A percentile compares a stretch with the other conserved stretches of the same genome.
Conservation (phyloP, 805 yeast species). For the Hanseniaspora meyeri region DNA sequence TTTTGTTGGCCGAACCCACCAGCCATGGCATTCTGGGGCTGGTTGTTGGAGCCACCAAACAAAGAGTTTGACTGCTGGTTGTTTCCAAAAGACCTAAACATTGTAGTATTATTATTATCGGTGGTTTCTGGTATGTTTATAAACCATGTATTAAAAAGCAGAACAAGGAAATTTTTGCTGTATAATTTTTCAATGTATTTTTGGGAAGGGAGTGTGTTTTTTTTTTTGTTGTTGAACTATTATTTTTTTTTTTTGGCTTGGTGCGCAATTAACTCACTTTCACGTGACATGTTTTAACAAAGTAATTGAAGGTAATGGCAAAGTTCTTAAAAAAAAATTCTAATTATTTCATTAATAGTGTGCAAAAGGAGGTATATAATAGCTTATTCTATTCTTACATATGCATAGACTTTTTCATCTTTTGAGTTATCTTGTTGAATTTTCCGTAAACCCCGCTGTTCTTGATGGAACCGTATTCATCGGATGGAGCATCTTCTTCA, state of each 20-base stretch:
- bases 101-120: not conserved
- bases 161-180: too few relatives aligned
- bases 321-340: not conserved
- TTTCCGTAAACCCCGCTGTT: not conserved
- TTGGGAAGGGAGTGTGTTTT: not conserved
- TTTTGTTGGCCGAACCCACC: slow-evolving; percentile 4
- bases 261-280: too few relatives aligned
- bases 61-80: not conserved
- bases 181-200: not conserved
- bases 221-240: too few relatives aligned
- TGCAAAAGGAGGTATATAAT: not conserved
- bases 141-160: not conserved
- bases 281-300: too few relatives aligned
- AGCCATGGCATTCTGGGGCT: not conserved
- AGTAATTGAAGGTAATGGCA: too few relatives aligned
- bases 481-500: not conserved
- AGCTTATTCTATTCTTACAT: not conserved
- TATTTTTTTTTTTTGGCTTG: too few relatives aligned
- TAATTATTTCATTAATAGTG: too few relatives aligned
- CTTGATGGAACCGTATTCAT: not conserved
- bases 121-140: not conserved
- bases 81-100: not conserved
- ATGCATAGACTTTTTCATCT: not conserved
- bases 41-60: not conserved
- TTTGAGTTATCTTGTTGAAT: not conserved